Base-by-base conservation (phyloP, 192 early-diverging fungal species). In the Backusella macrospora region DNA sequence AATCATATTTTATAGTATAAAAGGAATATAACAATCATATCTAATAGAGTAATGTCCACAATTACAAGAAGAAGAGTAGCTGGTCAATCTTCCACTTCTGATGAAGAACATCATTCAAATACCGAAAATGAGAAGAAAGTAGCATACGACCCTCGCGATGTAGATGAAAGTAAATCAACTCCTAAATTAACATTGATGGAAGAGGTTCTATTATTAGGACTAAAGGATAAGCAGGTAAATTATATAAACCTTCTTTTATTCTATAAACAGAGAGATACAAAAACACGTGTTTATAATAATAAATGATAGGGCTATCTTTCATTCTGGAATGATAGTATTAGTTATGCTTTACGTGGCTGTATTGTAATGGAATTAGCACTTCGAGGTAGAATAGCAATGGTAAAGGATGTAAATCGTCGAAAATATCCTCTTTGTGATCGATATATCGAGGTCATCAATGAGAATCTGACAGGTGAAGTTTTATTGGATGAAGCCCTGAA, bases 281-380 rank as follows among this genome's bases (percentile, higher is more conserved):
- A 63, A 46, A 16, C 43, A 44, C 68, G 66, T 74, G 65, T 70
- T 52, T 74, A 42, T 21, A 23, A 29, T 70, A 38, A 23, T 59
- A 34, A 26, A 38, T 65, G 38, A 13, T 84, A 97, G 89, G 97
- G 97, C 2, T 96, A 97, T 73, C 88, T 99, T 45, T 97, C 96
- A 29, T 99, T 99, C 80, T 99, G 97, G 97, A 99, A 99, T 83
- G 97, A 99, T 83, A 96, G 95, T 80, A 95, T 99, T 67, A 96
- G 95, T 23, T 99, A 99, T 83, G 93, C 96, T 1, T 82, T 99
- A 16, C 88, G 97, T 73, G 96, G 96, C 14, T 93, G 92, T 71
- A 99, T 99, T 77, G 84, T 99, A 43, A 96, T 98, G 86, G 97
- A 99, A 83, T 85, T 99, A 8, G 97, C 96, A 7, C 89, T 99